phyloP scores from a whole-genome alignment of 257 asterid species.

The Echium plantagineum region DNA sequence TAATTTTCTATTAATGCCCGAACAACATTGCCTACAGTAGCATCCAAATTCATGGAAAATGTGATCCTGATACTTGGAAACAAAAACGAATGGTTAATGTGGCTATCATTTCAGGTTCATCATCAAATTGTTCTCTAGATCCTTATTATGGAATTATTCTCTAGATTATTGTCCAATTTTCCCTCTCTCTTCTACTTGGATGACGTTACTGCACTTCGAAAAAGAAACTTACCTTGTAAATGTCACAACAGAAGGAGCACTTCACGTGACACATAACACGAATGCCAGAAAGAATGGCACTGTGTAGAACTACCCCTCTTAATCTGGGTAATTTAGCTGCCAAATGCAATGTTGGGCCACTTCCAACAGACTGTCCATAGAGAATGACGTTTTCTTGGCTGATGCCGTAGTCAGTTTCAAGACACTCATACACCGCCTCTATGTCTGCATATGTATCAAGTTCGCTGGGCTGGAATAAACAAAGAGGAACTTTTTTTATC shows the following conservation, averaged over 20 bases:
- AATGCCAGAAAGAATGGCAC: conserved; percentile 97
- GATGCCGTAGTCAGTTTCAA: conserved; percentile 80
- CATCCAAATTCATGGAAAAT: too few species aligned
- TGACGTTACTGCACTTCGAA: not conserved
- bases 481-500: conserved; percentile 1
- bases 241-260: conserved; percentile 81
- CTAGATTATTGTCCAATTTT: too few species aligned
- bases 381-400: conserved; percentile 87
- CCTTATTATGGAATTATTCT: too few species aligned
- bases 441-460: conserved; percentile 88
- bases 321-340: conserved; percentile 87
- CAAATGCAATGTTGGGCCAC: conserved; percentile 95
- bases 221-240: conserved; percentile 56
- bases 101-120: too few species aligned
- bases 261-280: conserved; percentile 96
- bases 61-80: too few species aligned
- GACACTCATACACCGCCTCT: conserved; percentile 93
- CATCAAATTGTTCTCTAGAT: too few species aligned
- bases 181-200: not conserved
- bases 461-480: conserved; percentile 70
- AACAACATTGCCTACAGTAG: too few species aligned
- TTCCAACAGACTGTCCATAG: conserved; percentile 97
- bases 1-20: too few species aligned
- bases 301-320: conserved; percentile 96
- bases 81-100: too few species aligned